Percentiles rank a stretch among this genome's conserved stretches.
Conservation (phyloP, 352 stramenopile genomes). For the Phytophthora sojae region DNA sequence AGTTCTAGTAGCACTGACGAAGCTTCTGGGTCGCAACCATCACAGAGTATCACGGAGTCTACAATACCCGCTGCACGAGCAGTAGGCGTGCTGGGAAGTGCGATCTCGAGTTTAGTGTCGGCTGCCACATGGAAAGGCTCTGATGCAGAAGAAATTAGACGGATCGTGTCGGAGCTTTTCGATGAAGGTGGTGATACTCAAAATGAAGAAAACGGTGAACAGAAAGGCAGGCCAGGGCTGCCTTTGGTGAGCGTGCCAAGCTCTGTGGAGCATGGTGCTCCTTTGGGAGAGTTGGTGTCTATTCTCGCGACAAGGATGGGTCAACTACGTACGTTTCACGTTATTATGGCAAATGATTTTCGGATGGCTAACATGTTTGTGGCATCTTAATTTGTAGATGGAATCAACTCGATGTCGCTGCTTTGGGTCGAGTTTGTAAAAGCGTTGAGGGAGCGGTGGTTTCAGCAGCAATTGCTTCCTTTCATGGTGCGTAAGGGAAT, state of each 20-base stretch:
- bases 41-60: constrained; percentile 39
- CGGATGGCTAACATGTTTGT: constrained; percentile 9
- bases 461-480: constrained; percentile 68
- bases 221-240: constrained; percentile 4
- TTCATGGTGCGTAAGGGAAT: constrained; percentile 59
- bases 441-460: constrained; percentile 72
- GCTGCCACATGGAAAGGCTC: constrained; percentile 79
- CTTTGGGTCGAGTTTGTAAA: constrained; percentile 90
- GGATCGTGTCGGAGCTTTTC: constrained; percentile 64
- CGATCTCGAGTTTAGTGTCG: constrained; percentile 76
- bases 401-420: constrained; percentile 77
- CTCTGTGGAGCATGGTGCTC: constrained; percentile 53
- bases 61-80: constrained; percentile 78
- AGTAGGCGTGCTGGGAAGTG: constrained; percentile 72
- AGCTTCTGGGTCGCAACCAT: neutral
- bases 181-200: constrained; percentile 37
- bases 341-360: constrained; percentile 1
- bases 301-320: constrained; percentile 74
- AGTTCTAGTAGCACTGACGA: constrained; percentile 7
- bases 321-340: constrained; percentile 56
- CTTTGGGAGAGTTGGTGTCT: constrained; percentile 74
- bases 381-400: constrained; percentile 48
- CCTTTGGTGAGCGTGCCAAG: constrained; percentile 23
- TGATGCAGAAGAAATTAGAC: constrained; percentile 71
- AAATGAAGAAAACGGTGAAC: constrained; percentile 20